These are phyloP conservation scores for Cucurbita pepo DNA, from an alignment of 306 rosid genomes.

Conservation along the genomic window DNA sequence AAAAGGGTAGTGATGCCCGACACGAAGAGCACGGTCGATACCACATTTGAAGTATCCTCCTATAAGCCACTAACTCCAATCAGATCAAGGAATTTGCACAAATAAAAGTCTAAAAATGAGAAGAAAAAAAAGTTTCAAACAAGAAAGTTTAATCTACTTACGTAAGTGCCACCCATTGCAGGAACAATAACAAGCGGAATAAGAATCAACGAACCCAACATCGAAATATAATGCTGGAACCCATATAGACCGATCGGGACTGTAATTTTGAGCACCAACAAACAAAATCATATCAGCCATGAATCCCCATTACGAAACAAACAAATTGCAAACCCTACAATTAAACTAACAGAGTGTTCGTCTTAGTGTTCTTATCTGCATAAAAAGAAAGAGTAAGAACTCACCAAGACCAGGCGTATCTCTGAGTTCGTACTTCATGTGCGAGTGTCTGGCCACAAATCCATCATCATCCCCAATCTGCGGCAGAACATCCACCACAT, in stretches of 20 bases:
- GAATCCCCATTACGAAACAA: background rate
- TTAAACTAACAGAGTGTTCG: background rate
- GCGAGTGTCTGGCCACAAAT: conserved; percentile 45
- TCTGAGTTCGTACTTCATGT: conserved; percentile 80
- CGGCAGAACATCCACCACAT: conserved; percentile 54
- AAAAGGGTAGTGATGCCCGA: conserved; percentile 77
- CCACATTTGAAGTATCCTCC: conserved; percentile 88
- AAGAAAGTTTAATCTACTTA: conserved; percentile 25
- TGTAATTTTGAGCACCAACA: conserved; percentile 10
- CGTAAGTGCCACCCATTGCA: conserved; percentile 96
- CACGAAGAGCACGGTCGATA: conserved; percentile 78
- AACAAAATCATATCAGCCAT: conserved; percentile 7
- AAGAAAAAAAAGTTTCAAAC: background rate
- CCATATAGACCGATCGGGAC: conserved; percentile 84
- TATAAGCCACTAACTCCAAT: conserved; percentile 39
- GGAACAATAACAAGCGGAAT: conserved; percentile 87
- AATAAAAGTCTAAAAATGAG: background rate
- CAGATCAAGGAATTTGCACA: conserved; percentile 23
- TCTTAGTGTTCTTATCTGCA: background rate
- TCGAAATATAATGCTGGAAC: conserved; percentile 74
- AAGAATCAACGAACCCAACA: conserved; percentile 79
- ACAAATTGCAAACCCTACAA: background rate
- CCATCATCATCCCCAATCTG: conserved; percentile 50
- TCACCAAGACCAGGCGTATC: conserved; percentile 86
- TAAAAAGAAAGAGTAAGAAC: background rate